Evolutionary conservation across 306 rosid genomes (phyloP).

Genomic region (Amphicarpaea edgeworthii): DNA sequence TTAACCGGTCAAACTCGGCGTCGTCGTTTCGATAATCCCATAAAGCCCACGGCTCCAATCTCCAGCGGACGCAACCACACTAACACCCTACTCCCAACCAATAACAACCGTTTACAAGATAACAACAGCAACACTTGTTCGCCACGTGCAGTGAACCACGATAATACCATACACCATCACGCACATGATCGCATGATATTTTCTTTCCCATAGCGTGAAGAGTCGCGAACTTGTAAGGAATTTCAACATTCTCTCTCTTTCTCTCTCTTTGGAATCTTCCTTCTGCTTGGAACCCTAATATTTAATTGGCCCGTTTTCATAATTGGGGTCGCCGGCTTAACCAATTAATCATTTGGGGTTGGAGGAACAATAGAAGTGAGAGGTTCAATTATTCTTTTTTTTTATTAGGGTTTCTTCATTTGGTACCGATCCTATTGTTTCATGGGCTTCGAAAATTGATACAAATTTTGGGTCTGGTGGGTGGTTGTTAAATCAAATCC

Average conservation of each 20-base stretch:
- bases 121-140: accelerated
- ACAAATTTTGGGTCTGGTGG: conserved; percentile 39
- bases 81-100: background rate
- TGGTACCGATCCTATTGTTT: background rate
- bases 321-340: conserved; percentile 18
- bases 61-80: background rate
- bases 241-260: conserved; percentile 33
- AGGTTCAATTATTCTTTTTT: conserved; percentile 35
- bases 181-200: conserved; percentile 16
- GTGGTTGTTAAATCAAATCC: conserved; percentile 41
- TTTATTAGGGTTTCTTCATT: conserved; percentile 47
- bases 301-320: conserved; percentile 19
- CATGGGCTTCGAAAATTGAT: conserved; percentile 1
- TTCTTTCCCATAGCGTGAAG: background rate
- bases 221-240: conserved; percentile 35
- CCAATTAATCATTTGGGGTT: conserved; percentile 18
- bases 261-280: conserved; percentile 46
- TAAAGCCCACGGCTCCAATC: background rate
- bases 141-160: background rate
- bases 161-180: background rate
- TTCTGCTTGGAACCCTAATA: conserved; percentile 44
- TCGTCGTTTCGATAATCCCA: conserved; percentile 40
- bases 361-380: conserved; percentile 19
- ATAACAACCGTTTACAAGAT: background rate
- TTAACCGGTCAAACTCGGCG: conserved; percentile 52